Base-by-base conservation (phyloP, 495 filamentous ascomycete species). In the Penicillium angulare region DNA sequence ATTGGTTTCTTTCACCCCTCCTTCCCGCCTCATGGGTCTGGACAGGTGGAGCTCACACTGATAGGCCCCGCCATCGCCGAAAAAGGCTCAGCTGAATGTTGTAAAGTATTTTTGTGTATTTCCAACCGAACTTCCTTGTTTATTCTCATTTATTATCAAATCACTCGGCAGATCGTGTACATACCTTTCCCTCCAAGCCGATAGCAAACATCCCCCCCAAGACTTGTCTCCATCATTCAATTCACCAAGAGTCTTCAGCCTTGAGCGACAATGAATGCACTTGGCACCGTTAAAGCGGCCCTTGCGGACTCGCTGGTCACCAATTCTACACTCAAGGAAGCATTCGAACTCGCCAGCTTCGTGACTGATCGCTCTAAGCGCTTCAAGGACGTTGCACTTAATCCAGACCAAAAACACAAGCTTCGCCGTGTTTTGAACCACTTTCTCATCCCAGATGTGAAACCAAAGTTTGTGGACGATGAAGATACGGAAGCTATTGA, bases 391-490 rank as follows among this genome's bases (percentile, higher is more conserved):
- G 39, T 49, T 16, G 32, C 23, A 6, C 17, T 50, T 23, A 27
- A 43, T 16, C 9, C 18, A 13, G 41, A 39, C 13, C 46, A 49
- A 21, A 49, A 41, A 12, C 45, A 49, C 20, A 40, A 24, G 15
- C 46, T 49, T 18, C 46, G 46, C 23, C 46, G 34, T 15, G 32
- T 49, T 8, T 24, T 49, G n/a, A 49, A 49, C 21, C 46, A 49
- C 15, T 49, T 49, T 23, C 35, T 49, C 3, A 29, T 16, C 3
- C 46, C 46, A 27, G 41, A 15, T 15, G 22, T 49, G 10, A 49
- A 40, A 24, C 46, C 46, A 32, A 26, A 13, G 6, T 49, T 49
- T 23, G 46, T 49, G 20, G 46, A 49, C 9, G 46, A 49, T 22
- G 35, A 49, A 13, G 23, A 31, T 0, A 5, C 13, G 6, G 13